These are phyloP conservation scores for Elongisporangium anandrum DNA, from an alignment of 352 stramenopile genomes.

Conservation along the genomic window DNA sequence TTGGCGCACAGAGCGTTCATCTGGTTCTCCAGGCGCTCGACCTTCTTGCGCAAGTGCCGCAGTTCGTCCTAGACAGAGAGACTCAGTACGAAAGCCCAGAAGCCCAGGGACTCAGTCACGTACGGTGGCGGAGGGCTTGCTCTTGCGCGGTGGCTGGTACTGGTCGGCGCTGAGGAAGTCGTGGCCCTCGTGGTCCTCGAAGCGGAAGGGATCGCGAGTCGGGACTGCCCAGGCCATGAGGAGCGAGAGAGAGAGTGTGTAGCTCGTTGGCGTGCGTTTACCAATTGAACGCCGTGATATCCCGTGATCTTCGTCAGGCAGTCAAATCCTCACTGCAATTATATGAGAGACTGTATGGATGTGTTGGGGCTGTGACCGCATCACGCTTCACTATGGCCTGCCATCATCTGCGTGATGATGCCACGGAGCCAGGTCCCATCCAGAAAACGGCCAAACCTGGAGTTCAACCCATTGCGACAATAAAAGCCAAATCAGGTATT, in stretches of 20 bases:
- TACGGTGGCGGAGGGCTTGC: slow-evolving; percentile 31
- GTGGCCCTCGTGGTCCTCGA: slow-evolving; percentile 12
- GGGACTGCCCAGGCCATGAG: background rate
- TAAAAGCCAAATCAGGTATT: too few relatives aligned
- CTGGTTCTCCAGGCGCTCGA: slow-evolving; percentile 31
- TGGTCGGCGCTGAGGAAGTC: slow-evolving; percentile 35
- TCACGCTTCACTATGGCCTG: too few relatives aligned
- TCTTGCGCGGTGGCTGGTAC: slow-evolving; percentile 15
- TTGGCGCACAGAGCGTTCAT: slow-evolving; percentile 34
- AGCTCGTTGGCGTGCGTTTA: background rate
- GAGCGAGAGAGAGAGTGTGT: background rate
- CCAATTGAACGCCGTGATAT: background rate
- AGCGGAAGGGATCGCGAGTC: background rate
- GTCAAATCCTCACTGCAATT: background rate
- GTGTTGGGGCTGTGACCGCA: too few relatives aligned
- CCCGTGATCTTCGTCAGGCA: background rate
- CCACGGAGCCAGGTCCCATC: background rate
- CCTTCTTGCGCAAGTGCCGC: slow-evolving; percentile 37
- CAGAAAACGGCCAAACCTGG: too few relatives aligned
- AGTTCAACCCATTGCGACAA: too few relatives aligned
- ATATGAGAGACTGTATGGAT: too few relatives aligned
- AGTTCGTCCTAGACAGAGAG: slow-evolving; percentile 37
- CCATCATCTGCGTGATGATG: background rate
- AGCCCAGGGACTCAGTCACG: background rate
- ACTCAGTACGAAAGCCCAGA: slow-evolving; percentile 1